Evolutionary conservation across 2,329 filamentous ascomycete genomes (phyloP), one percentile per base, ranked within the genome.

Genomic region (Exophiala oligosperma): DNA sequence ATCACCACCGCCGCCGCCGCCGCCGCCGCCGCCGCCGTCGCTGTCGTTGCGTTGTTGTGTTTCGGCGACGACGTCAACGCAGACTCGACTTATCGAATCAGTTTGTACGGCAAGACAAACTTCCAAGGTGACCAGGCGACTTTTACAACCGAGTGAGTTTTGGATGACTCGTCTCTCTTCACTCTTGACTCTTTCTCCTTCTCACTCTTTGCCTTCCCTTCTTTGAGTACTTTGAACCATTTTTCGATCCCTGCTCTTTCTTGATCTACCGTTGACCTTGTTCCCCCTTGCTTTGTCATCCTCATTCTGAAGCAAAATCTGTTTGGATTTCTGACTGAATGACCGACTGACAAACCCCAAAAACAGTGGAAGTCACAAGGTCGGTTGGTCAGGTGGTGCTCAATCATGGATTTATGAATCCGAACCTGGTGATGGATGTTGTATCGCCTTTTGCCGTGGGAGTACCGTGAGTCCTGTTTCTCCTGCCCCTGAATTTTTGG

Each of bases 331-430:
- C 26, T 37, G 32, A 23, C 38, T 43, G 40, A 52, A 17, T 17
- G 17, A 17, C 17, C 37, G n/a, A 21, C 37, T 32, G 23, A 24
- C 8, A n/a, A 17, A 17, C 17, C 17, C 17, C 17, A 17, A 17
- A 4, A 6, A 41, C 41, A 53, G 52, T 35, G 54, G 54, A 24
- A 57, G 17, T 9, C 47, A 59, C 44, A 53, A 56, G 14, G 46
- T 54, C 35, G n/a, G 47, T 7, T 56, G 50, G 49, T 56, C 49
- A 4, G 49, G 49, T 4, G 49, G 57, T 14, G 54, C 54, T 21
- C 26, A 51, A 26, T 60, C 53, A 2, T 56, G 57, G 54, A 60
- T 56, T 26, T 60, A 52, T 48, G 28, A 52, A 21, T 60, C 53
- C 4, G 24, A 35, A 21, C 40, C 38, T 14, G 44, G 28, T 26